phyloP scores from a whole-genome alignment of 129 eudicot genomes.

The Dittrichia graveolens region DNA sequence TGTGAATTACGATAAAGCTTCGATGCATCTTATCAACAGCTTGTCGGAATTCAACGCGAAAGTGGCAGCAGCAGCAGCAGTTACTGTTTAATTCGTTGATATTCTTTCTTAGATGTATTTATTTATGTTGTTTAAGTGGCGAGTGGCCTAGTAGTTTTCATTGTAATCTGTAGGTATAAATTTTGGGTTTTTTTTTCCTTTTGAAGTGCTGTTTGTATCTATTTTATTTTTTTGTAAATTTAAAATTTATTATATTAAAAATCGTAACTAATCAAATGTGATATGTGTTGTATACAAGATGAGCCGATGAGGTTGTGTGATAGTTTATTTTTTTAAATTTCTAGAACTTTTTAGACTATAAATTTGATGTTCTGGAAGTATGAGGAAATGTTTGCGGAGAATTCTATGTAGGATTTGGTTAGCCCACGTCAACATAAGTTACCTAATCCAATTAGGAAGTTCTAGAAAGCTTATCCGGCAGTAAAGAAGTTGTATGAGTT shows the following conservation, averaged over 20 bases:
- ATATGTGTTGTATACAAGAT: too few species aligned
- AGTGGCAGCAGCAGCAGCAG: conserved; percentile 10
- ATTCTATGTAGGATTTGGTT: not conserved
- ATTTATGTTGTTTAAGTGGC: not conserved
- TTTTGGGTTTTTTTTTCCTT: too few species aligned
- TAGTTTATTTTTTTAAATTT: too few species aligned
- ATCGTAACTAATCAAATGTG: too few species aligned
- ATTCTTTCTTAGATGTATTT: too few species aligned
- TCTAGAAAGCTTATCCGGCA: not conserved
- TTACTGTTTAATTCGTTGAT: not conserved
- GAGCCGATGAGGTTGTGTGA: too few species aligned
- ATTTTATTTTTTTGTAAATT: too few species aligned
- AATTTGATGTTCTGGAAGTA: not conserved
- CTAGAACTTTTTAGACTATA: too few species aligned
- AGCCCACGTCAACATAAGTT: not conserved
- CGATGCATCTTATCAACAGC: conserved; percentile 54
- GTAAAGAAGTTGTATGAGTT: not conserved
- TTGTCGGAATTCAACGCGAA: conserved; percentile 38
- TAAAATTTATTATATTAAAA: too few species aligned
- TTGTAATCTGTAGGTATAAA: too few species aligned
- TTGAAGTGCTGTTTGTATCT: too few species aligned
- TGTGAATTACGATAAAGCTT: conserved; percentile 81
- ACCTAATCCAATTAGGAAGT: not conserved
- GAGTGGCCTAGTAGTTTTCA: too few species aligned
- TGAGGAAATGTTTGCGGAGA: not conserved